These are phyloP conservation scores for Xylaria sp. DNA, from an alignment of 2,329 filamentous ascomycete genomes.

Conservation along the genomic window DNA sequence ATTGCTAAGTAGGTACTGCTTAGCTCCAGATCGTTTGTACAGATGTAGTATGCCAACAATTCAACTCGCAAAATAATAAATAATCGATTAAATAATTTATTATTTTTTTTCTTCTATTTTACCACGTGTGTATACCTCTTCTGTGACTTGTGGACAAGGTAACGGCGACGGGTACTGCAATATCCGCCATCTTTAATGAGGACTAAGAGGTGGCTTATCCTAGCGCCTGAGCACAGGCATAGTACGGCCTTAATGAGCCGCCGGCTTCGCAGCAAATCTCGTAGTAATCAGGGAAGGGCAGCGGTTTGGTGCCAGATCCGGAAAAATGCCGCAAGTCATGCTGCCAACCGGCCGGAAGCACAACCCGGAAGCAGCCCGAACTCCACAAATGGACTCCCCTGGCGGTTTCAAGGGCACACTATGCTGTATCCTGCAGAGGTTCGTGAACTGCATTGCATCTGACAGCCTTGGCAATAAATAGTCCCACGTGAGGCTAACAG, in stretches of 20 bases:
- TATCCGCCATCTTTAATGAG: constrained; percentile 5
- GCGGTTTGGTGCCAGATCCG: background rate
- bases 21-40: too few relatives aligned
- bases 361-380: constrained; percentile 1
- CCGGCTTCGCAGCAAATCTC: background rate
- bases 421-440: background rate
- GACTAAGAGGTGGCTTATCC: constrained; percentile 15
- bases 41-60: too few relatives aligned
- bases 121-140: background rate
- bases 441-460: constrained; percentile 7
- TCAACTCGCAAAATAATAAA: background rate
- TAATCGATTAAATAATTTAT: background rate
- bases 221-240: constrained; percentile 3
- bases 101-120: background rate
- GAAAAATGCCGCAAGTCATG: constrained; percentile 23
- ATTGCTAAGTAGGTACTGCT: too few relatives aligned
- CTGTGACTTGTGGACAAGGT: background rate
- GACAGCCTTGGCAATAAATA: constrained; percentile 12
- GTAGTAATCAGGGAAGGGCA: constrained; percentile 17
- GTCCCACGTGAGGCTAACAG: background rate
- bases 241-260: background rate
- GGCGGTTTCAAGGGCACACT: constrained; percentile 12
- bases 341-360: constrained; percentile 18
- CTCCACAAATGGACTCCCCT: constrained; percentile 11
- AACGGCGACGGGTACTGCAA: background rate